A percentile compares a stretch with the other conserved stretches of the same genome.
Conservation (phyloP, 2,329 filamentous ascomycete species). For the Fusarium annulatum region DNA sequence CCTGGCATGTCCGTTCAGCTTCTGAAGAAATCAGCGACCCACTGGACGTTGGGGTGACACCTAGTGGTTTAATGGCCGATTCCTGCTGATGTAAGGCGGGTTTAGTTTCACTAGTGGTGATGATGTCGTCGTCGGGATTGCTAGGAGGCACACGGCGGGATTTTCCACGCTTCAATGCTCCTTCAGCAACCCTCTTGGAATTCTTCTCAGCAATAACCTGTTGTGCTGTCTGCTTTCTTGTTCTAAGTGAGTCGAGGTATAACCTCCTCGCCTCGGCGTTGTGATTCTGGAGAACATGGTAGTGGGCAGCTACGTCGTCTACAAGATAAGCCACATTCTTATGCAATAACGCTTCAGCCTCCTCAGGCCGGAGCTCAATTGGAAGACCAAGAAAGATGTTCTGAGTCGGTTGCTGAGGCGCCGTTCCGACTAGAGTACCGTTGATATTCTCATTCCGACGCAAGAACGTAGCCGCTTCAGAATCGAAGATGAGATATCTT, state of each 20-base stretch:
- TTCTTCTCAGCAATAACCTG: constrained; percentile 54
- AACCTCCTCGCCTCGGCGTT: constrained; percentile 66
- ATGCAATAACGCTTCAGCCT: constrained; percentile 83
- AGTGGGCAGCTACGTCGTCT: constrained; percentile 81
- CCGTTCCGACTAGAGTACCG: constrained; percentile 85
- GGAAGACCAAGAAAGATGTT: constrained; percentile 93
- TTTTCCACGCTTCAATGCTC: constrained; percentile 38
- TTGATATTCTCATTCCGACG: constrained; percentile 86
- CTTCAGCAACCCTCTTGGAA: constrained; percentile 49
- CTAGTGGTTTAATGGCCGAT: constrained; percentile 37
- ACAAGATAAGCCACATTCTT: constrained; percentile 81
- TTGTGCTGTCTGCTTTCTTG: constrained; percentile 56
- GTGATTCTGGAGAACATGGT: constrained; percentile 68
- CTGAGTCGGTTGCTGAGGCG: constrained; percentile 93
- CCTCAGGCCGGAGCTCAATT: constrained; percentile 89
- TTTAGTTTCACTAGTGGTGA: constrained; percentile 38
- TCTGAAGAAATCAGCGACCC: constrained; percentile 43
- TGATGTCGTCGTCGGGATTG: constrained; percentile 23
- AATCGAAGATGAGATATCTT: constrained; percentile 90
- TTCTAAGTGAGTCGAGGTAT: constrained; percentile 70
- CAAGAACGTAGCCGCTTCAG: constrained; percentile 80
- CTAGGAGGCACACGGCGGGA: constrained; percentile 1
- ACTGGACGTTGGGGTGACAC: constrained; percentile 53
- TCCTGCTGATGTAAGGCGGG: constrained; percentile 17
- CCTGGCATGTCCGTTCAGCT: constrained; percentile 16